Percentiles rank a stretch among this genome's conserved stretches.
Conservation (phyloP, 1,139 yeast genomes). For the Pichia sp. region DNA sequence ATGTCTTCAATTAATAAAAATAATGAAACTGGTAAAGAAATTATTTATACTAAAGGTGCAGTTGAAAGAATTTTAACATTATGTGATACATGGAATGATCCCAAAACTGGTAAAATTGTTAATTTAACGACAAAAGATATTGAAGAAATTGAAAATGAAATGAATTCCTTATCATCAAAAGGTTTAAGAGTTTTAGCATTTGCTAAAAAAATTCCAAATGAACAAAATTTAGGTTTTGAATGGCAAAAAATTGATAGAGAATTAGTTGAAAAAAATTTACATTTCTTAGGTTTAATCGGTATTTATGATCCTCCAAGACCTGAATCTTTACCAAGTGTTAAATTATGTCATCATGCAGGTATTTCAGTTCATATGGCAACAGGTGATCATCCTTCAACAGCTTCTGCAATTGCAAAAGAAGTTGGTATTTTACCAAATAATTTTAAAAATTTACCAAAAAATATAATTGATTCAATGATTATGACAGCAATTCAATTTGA, state of each 20-base stretch:
- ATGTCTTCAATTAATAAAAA: conserved; percentile 57
- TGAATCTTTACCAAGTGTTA: conserved; percentile 64
- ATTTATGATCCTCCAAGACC: conserved; percentile 79
- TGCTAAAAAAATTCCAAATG: conserved; percentile 37
- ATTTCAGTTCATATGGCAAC: conserved; percentile 80
- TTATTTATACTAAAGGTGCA: conserved; percentile 67
- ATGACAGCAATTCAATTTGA: conserved; percentile 76
- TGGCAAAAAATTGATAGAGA: conserved; percentile 38
- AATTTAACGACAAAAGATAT: conserved; percentile 39
- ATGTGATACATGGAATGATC: conserved; percentile 50
- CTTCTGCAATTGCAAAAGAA: conserved; percentile 74
- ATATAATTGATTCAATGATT: conserved; percentile 58
- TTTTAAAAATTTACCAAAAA: conserved; percentile 53
- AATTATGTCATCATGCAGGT: conserved; percentile 66
- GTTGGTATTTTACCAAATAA: conserved; percentile 77
- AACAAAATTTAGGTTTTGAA: conserved; percentile 18
- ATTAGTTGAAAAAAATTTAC: conserved; percentile 46
- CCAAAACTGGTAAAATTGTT: conserved; percentile 28
- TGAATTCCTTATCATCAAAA: conserved; percentile 55
- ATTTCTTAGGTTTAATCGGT: conserved; percentile 66
- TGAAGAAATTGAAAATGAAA: conserved; percentile 43
- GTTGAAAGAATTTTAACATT: conserved; percentile 61
- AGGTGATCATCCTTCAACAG: conserved; percentile 82
- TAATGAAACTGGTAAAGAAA: conserved; percentile 28
- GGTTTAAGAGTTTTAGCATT: conserved; percentile 74